These are phyloP conservation scores for Blastobotrys ciferrii DNA, from an alignment of 1,139 yeast species.

Conservation along the genomic window DNA sequence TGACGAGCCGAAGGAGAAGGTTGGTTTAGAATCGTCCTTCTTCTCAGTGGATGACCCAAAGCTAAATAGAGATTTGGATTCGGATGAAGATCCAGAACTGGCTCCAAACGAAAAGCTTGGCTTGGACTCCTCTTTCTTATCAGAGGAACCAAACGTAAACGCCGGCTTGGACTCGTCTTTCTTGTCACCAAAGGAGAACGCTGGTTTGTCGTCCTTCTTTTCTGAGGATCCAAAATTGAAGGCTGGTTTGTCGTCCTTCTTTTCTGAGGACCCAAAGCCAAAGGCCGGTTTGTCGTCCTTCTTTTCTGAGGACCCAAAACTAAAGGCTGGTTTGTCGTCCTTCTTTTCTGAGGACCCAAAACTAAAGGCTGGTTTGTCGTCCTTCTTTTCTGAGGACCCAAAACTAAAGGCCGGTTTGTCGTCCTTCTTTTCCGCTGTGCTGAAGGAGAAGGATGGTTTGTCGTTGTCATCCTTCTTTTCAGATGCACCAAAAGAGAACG, in stretches of 20 bases:
- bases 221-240: constrained; percentile 32
- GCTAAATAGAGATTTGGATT: neutral
- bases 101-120: constrained; percentile 27
- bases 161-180: constrained; percentile 6
- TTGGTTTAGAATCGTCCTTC: constrained; percentile 13
- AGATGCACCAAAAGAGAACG: constrained; percentile 27
- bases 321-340: constrained; percentile 8
- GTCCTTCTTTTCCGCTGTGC: constrained; percentile 13
- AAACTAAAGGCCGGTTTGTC: constrained; percentile 10
- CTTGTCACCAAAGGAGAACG: constrained; percentile 31
- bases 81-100: neutral
- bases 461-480: constrained; percentile 17
- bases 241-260: constrained; percentile 26
- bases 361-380: constrained; percentile 31
- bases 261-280: constrained; percentile 14
- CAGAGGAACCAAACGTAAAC: constrained; percentile 30
- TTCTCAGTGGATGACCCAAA: constrained; percentile 21
- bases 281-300: constrained; percentile 16
- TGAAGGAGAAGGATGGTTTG: constrained; percentile 22
- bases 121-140: constrained; percentile 12
- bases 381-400: constrained; percentile 16
- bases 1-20: constrained; percentile 30
- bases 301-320: constrained; percentile 17
- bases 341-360: constrained; percentile 29
- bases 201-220: constrained; percentile 27